Conservation (phyloP, 2,329 filamentous ascomycete genomes). For the Scolecobasidium constrictum region DNA sequence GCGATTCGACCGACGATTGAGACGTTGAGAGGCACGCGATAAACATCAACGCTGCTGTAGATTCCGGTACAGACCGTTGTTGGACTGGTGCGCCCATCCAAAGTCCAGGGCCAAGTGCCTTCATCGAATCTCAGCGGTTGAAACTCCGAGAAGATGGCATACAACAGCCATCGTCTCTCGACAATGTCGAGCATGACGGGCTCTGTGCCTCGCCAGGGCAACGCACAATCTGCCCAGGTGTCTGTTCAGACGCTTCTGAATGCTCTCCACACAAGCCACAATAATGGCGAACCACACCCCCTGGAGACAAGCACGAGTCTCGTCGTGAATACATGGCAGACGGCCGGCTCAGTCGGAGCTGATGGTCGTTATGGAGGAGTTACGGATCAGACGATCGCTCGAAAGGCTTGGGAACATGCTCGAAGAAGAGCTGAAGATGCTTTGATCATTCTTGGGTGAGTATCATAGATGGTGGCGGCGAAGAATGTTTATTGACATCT, state of each 20-base stretch:
- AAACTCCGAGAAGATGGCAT: too few species aligned
- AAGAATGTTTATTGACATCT: slow-evolving; percentile 5
- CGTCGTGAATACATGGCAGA: slow-evolving; percentile 93
- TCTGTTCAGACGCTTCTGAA: slow-evolving; percentile 92
- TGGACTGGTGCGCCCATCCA: too few species aligned
- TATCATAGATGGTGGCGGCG: too few species aligned
- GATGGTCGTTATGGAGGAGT: slow-evolving; percentile 64
- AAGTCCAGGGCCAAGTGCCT: too few species aligned
- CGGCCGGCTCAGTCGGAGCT: slow-evolving; percentile 56
- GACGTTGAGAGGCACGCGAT: too few species aligned
- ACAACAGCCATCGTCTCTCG: slow-evolving; percentile 46
- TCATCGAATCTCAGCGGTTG: too few species aligned
- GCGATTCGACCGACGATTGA: too few species aligned
- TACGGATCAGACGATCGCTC: slow-evolving; percentile 67
- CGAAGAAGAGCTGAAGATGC: slow-evolving; percentile 89
- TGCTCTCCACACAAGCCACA: slow-evolving; percentile 79
- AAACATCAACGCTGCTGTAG: too few species aligned
- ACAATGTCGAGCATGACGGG: slow-evolving; percentile 51
- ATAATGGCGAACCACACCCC: slow-evolving; percentile 68
- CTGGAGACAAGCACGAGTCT: slow-evolving; percentile 85
- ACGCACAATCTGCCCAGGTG: slow-evolving; percentile 65
- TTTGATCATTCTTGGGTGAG: slow-evolving; percentile 79
- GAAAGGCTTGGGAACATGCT: slow-evolving; percentile 91
- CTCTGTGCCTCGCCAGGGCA: slow-evolving; percentile 42
- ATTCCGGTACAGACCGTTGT: too few species aligned